Conservation (phyloP, 345 rosid genomes). For the Leavenworthia alabamica region DNA sequence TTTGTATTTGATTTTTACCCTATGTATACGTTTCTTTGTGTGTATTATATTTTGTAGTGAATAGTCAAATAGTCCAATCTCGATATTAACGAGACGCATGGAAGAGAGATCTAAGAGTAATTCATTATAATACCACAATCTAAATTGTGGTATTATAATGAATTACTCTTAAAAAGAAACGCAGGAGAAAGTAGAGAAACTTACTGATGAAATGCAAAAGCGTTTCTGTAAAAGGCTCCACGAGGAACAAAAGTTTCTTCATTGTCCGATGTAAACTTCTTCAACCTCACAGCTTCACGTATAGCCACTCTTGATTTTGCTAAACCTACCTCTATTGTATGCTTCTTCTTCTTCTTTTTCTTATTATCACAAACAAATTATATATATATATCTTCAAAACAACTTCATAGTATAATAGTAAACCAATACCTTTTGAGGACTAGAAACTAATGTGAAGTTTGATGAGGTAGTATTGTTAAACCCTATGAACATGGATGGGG, state of each 20-base stretch:
- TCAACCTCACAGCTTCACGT: slow-evolving; percentile 32
- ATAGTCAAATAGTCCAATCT: neutral
- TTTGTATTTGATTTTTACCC: neutral
- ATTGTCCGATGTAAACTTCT: slow-evolving; percentile 33
- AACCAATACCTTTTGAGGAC: slow-evolving; percentile 1
- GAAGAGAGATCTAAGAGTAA: no score
- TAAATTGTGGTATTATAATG: no score
- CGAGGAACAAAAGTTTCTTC: slow-evolving; percentile 39
- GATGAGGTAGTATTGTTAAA: neutral
- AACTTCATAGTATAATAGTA: neutral
- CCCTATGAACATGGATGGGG: slow-evolving; percentile 8
- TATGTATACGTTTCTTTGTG: neutral
- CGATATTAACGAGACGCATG: slow-evolving; percentile 1
- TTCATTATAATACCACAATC: no score
- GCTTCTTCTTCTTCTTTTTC: slow-evolving; percentile 13
- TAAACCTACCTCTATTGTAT: slow-evolving; percentile 34
- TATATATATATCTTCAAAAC: neutral
- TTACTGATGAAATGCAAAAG: slow-evolving; percentile 56
- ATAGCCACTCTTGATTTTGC: slow-evolving; percentile 46
- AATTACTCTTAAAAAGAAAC: no score
- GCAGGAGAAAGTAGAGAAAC: no score
- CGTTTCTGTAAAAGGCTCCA: slow-evolving; percentile 47
- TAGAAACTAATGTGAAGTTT: neutral
- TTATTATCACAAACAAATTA: no score
- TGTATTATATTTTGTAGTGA: no score